These are phyloP conservation scores for Vachellia pachyceras DNA, from an alignment of 306 rosid genomes.

Conservation along the genomic window DNA sequence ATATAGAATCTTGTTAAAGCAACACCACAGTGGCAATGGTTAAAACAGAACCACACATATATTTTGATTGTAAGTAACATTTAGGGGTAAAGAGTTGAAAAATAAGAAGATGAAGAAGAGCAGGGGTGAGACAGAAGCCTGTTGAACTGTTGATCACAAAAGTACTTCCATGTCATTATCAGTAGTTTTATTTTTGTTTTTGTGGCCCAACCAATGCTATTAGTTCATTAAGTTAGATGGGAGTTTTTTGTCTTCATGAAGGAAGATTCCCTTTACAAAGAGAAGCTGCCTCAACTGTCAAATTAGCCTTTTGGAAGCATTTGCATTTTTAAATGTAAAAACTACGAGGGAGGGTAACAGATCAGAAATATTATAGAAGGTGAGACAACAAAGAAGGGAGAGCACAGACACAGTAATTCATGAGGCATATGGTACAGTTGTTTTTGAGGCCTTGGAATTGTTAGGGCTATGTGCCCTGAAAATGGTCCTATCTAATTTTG, in stretches of 20 bases:
- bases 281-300: conserved; percentile 39
- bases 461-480: conserved; percentile 34
- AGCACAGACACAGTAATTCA: conserved; percentile 40
- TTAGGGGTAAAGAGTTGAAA: too few species aligned
- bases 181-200: neutral
- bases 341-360: conserved; percentile 8
- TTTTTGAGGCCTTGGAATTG: conserved; percentile 43
- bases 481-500: conserved; percentile 8
- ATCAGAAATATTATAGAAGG: neutral
- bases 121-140: conserved; percentile 8
- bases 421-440: too few species aligned
- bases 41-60: too few species aligned
- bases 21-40: too few species aligned
- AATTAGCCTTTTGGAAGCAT: conserved; percentile 8
- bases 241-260: conserved; percentile 1
- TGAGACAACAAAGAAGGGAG: conserved; percentile 24
- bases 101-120: neutral
- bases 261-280: conserved; percentile 34
- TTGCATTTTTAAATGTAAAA: conserved; percentile 20
- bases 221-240: neutral
- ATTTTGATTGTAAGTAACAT: neutral
- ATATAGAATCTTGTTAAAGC: conserved; percentile 31
- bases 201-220: neutral
- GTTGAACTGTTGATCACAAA: neutral
- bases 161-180: conserved; percentile 20